These are phyloP conservation scores for Ophiosphaerella korrae DNA, from an alignment of 2,329 filamentous ascomycete species.

Conservation along the genomic window DNA sequence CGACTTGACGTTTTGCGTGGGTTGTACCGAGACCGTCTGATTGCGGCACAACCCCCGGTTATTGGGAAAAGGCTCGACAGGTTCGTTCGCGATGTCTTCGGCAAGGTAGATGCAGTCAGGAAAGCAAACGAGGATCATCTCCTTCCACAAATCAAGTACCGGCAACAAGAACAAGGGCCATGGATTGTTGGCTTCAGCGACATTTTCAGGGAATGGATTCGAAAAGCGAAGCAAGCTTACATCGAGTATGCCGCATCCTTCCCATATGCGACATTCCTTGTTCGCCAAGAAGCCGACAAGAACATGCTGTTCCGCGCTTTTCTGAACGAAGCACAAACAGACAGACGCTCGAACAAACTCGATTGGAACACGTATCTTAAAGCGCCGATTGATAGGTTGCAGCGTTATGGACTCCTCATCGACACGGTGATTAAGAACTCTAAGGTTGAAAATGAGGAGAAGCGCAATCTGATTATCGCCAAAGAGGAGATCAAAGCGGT, in stretches of 20 bases:
- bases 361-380: constrained; percentile 96
- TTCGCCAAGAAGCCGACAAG: constrained; percentile 81
- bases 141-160: constrained; percentile 91
- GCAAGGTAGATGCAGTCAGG: constrained; percentile 85
- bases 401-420: constrained; percentile 85
- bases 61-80: constrained; percentile 77
- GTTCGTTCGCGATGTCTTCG: constrained; percentile 86
- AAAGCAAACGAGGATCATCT: constrained; percentile 92
- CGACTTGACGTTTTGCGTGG: constrained; percentile 84
- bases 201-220: constrained; percentile 97
- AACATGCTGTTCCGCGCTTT: constrained; percentile 89
- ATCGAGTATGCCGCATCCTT: constrained; percentile 91
- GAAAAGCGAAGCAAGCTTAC: constrained; percentile 87
- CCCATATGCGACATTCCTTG: constrained; percentile 79
- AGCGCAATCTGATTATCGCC: constrained; percentile 78
- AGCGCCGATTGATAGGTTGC: constrained; percentile 87
- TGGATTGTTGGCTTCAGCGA: constrained; percentile 95
- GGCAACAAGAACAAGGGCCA: constrained; percentile 94
- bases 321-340: constrained; percentile 76
- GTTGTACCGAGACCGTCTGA: constrained; percentile 83
- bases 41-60: constrained; percentile 74
- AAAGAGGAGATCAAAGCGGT: constrained; percentile 91
- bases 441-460: constrained; percentile 84
- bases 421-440: constrained; percentile 84
- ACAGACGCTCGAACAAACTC: constrained; percentile 80